Conservation (phyloP, 2,329 filamentous ascomycete genomes). For the Aspergillus terreus region DNA sequence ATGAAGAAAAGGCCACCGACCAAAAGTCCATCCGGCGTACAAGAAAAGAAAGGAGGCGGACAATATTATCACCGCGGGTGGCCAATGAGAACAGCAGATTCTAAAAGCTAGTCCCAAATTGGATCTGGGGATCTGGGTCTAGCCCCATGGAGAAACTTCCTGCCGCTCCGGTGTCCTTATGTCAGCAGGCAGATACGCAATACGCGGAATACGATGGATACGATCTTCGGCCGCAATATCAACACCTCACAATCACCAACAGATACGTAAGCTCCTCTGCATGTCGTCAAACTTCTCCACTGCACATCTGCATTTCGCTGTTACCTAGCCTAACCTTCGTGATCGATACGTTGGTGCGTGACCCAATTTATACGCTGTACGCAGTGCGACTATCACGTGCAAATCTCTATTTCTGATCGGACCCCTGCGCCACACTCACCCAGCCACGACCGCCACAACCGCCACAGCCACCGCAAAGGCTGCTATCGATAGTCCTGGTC, state of each 20-base stretch:
- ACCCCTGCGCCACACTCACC: conserved; percentile 5
- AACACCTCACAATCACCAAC: neutral
- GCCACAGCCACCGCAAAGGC: conserved; percentile 9
- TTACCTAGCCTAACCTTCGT: too few relatives aligned
- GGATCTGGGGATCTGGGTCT: conserved; percentile 11
- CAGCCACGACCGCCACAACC: neutral
- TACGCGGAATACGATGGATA: neutral
- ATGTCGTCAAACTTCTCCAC: neutral
- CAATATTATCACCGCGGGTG: conserved; percentile 8
- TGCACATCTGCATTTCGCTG: too few relatives aligned
- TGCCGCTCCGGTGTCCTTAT: neutral
- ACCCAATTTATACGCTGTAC: too few relatives aligned
- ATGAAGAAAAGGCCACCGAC: conserved; percentile 2
- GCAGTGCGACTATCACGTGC: conserved; percentile 1
- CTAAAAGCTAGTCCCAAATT: conserved; percentile 7
- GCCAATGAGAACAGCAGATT: conserved; percentile 14
- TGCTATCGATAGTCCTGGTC: conserved; percentile 10
- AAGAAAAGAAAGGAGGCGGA: conserved; percentile 20
- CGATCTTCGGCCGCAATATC: neutral
- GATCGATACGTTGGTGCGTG: too few relatives aligned
- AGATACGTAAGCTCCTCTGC: neutral
- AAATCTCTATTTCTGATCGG: neutral
- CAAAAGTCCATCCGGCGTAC: conserved; percentile 3
- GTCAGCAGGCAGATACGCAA: neutral
- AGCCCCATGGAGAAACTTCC: conserved; percentile 1